phyloP scores from a whole-genome alignment of 306 rosid species.

The Gynostemma pentaphyllum region DNA sequence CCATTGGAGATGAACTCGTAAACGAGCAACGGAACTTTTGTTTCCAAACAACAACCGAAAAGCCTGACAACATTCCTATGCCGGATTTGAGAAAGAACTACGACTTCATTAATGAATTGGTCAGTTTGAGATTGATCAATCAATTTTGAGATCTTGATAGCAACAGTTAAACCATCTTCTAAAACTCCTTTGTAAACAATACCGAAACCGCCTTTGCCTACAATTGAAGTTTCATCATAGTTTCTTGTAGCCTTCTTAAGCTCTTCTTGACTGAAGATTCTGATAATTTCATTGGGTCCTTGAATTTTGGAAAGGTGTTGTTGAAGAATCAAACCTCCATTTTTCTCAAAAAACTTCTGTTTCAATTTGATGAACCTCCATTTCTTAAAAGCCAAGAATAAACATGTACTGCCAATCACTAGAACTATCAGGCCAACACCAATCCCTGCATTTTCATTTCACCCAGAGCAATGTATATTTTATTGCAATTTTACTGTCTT shows the following conservation, averaged over 20 bases:
- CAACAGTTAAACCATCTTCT: neutral
- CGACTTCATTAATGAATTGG: slow-evolving; percentile 35
- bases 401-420: slow-evolving; percentile 10
- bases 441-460: slow-evolving; percentile 22
- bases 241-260: slow-evolving; percentile 31
- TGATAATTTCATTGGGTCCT: neutral
- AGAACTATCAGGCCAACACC: slow-evolving; percentile 5
- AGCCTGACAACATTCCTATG: slow-evolving; percentile 36
- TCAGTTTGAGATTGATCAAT: slow-evolving; percentile 18
- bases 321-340: slow-evolving; percentile 27
- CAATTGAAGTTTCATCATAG: slow-evolving; percentile 12
- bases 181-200: slow-evolving; percentile 24
- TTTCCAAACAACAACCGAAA: slow-evolving; percentile 40
- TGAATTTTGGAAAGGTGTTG: slow-evolving; percentile 15
- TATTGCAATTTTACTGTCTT: too few species aligned
- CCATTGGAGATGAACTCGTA: slow-evolving; percentile 31
- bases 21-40: slow-evolving; percentile 31
- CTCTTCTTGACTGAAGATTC: slow-evolving; percentile 16
- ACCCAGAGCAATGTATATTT: too few species aligned
- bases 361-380: slow-evolving; percentile 21
- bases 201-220: slow-evolving; percentile 32
- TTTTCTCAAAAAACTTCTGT: slow-evolving; percentile 20
- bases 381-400: slow-evolving; percentile 17
- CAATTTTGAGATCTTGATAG: slow-evolving; percentile 33
- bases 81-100: slow-evolving; percentile 33